Conservation (phyloP, 495 filamentous ascomycete genomes). For the Penicillium lagena region DNA sequence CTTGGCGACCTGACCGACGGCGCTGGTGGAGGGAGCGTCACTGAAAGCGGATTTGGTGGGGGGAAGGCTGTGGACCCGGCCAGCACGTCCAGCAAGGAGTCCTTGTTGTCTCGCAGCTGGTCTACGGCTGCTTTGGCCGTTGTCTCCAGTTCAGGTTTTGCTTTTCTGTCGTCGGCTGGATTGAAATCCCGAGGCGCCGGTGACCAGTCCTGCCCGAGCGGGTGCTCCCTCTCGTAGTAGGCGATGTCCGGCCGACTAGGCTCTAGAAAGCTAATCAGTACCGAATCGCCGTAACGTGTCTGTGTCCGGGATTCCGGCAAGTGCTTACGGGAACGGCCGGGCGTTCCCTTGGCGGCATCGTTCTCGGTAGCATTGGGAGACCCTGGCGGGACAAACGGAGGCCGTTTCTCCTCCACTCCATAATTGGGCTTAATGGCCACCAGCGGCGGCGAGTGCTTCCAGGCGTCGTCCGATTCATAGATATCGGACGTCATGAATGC, state of each 20-base stretch:
- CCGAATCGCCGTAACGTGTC: constrained; percentile 35
- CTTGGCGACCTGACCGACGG: background rate
- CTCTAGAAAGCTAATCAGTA: constrained; percentile 42
- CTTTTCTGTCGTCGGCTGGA: no score
- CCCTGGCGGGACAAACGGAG: constrained; percentile 20
- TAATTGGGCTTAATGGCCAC: constrained; percentile 15
- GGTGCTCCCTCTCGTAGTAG: constrained; percentile 12
- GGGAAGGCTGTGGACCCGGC: background rate
- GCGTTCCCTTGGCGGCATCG: constrained; percentile 20
- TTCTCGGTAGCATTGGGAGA: constrained; percentile 7
- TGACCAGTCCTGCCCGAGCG: constrained; percentile 8
- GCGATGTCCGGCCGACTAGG: constrained; percentile 42
- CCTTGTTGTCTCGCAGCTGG: background rate
- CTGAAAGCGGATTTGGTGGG: background rate
- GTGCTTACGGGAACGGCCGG: constrained; percentile 30
- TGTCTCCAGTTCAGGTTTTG: background rate
- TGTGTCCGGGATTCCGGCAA: constrained; percentile 22
- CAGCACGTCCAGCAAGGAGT: no score
- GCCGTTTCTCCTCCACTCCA: constrained; percentile 15
- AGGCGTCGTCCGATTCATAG: constrained; percentile 42
- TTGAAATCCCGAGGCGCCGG: background rate
- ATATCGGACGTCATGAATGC: constrained; percentile 34
- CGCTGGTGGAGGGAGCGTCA: background rate
- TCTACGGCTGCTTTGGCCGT: background rate
- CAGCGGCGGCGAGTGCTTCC: constrained; percentile 26